Evolutionary conservation across 2,329 filamentous ascomycete species (phyloP).

Genomic region (Curvularia sp.): DNA sequence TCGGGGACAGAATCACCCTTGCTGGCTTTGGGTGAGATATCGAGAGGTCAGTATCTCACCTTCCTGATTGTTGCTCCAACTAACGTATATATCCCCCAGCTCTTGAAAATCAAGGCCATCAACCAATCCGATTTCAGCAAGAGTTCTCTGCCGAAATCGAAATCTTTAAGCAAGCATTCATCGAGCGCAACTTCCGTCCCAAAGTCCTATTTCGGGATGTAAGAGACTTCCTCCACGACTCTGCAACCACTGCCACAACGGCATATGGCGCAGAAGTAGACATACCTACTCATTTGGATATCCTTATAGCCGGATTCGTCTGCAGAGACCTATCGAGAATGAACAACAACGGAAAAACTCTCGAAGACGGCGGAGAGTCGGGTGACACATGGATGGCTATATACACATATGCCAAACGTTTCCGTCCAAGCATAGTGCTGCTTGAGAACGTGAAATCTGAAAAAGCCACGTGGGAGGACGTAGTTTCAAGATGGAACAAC

Average conservation of each 20-base stretch:
- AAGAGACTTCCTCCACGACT: slow-evolving; percentile 52
- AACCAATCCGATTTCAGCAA: slow-evolving; percentile 44
- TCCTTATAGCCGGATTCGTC: slow-evolving; percentile 75
- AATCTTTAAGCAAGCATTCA: slow-evolving; percentile 56
- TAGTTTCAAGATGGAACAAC: slow-evolving; percentile 54
- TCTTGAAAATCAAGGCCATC: slow-evolving; percentile 22
- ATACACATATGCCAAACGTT: slow-evolving; percentile 62
- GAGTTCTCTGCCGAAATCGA: slow-evolving; percentile 58
- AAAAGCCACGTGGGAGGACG: slow-evolving; percentile 64
- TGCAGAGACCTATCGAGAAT: slow-evolving; percentile 77
- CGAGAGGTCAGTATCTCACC: slow-evolving; percentile 17
- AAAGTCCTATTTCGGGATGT: slow-evolving; percentile 55
- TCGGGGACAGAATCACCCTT: slow-evolving; percentile 80
- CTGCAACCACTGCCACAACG: slow-evolving; percentile 64
- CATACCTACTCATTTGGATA: slow-evolving; percentile 66
- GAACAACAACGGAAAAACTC: slow-evolving; percentile 63
- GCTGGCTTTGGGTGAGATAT: slow-evolving; percentile 67
- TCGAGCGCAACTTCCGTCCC: slow-evolving; percentile 55
- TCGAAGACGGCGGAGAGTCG: slow-evolving; percentile 67
- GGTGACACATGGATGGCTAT: slow-evolving; percentile 69
- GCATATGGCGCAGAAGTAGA: slow-evolving; percentile 66
- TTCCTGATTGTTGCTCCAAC: not conserved
- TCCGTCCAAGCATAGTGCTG: slow-evolving; percentile 68
- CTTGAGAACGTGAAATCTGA: slow-evolving; percentile 70
- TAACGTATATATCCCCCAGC: slow-evolving; percentile 8